Evolutionary conservation across 805 yeast species (phyloP).

Genomic region (Metschnikowia drakensbergensis): DNA sequence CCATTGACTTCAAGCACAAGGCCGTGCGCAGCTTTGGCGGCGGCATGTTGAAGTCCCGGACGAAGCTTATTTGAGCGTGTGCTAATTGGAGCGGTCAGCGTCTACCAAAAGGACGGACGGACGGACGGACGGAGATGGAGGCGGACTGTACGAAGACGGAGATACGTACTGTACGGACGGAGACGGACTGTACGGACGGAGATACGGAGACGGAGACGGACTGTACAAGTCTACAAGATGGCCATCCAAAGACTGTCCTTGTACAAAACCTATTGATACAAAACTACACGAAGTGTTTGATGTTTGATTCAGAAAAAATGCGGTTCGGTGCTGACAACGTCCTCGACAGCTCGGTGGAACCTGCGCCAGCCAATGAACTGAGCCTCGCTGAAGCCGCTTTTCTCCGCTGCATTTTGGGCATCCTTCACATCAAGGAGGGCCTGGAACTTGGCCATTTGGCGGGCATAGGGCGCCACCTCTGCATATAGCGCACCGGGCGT

Average conservation of each 20-base stretch:
- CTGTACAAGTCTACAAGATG: too few relatives aligned
- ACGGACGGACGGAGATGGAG: too few relatives aligned
- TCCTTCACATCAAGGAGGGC: slow-evolving; percentile 23
- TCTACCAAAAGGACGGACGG: too few relatives aligned
- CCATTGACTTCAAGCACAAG: slow-evolving; percentile 49
- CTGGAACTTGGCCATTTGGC: slow-evolving; percentile 36
- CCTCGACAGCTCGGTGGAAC: slow-evolving; percentile 24
- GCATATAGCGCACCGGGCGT: slow-evolving; percentile 23
- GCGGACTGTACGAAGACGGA: too few relatives aligned
- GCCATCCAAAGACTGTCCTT: neutral
- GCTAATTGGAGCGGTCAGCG: too few relatives aligned
- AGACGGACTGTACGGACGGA: too few relatives aligned
- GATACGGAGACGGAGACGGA: too few relatives aligned
- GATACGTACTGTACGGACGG: too few relatives aligned
- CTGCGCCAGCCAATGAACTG: slow-evolving; percentile 32
- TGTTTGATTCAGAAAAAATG: neutral
- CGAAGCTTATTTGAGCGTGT: slow-evolving; percentile 47
- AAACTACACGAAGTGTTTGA: neutral
- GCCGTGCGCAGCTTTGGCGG: slow-evolving; percentile 72
- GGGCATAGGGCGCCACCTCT: slow-evolving; percentile 31
- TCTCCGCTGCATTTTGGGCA: slow-evolving; percentile 9
- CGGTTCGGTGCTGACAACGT: slow-evolving; percentile 14
- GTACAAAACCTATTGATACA: neutral
- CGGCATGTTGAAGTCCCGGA: slow-evolving; percentile 52
- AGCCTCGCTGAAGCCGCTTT: slow-evolving; percentile 21